Evolutionary conservation across 129 eudicot species (phyloP).

Genomic region (Heracleum sosnowskyi): DNA sequence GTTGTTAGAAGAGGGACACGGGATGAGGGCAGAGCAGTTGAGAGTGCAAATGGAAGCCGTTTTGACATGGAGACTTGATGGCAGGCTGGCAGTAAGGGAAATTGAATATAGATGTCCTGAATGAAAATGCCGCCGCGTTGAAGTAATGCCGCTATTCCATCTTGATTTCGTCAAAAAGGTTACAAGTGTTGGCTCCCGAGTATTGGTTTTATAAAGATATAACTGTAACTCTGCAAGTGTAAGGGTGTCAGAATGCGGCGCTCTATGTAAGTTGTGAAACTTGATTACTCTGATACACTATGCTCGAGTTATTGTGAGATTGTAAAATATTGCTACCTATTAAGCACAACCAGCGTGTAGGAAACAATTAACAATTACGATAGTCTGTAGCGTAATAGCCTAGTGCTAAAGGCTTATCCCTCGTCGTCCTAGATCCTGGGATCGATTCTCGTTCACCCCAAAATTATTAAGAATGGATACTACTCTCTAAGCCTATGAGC

Average conservation of each 20-base stretch:
- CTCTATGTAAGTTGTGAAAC: too few relatives aligned
- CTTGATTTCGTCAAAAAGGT: too few relatives aligned
- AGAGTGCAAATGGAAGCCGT: conserved; percentile 28
- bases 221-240: too few relatives aligned
- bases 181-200: too few relatives aligned
- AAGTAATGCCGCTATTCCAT: too few relatives aligned
- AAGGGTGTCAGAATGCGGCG: too few relatives aligned
- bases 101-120: neutral
- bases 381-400: neutral
- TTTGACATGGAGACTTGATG: conserved; percentile 32
- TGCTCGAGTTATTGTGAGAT: neutral
- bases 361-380: neutral
- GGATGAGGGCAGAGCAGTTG: conserved; percentile 37
- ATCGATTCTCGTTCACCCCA: too few relatives aligned
- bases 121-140: neutral
- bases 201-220: neutral
- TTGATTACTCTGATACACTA: neutral
- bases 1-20: conserved; percentile 55
- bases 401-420: too few relatives aligned
- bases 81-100: conserved; percentile 29
- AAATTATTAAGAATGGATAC: too few relatives aligned
- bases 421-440: too few relatives aligned
- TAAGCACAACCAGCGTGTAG: neutral
- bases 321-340: neutral
- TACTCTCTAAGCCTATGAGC: too few relatives aligned